Percentiles rank a stretch among this genome's conserved stretches.
Conservation (phyloP, 164 flowering plant species). For the Magnolia changhungtana region DNA sequence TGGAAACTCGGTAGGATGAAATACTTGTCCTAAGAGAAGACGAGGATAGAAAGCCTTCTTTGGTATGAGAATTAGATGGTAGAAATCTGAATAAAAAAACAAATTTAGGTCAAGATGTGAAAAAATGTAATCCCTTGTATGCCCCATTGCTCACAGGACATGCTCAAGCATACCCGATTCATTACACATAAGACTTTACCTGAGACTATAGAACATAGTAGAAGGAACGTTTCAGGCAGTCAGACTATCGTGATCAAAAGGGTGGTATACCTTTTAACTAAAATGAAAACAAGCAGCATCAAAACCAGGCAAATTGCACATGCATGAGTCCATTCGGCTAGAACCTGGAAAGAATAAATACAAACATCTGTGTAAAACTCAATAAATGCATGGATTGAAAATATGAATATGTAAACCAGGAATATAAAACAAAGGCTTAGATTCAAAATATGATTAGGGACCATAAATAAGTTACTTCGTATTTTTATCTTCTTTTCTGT, state of each 20-base stretch:
- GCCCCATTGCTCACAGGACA: conserved; percentile 4
- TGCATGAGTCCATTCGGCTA: conserved; percentile 56
- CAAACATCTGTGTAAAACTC: neutral
- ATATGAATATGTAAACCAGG: conserved; percentile 3
- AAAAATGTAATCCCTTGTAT: neutral
- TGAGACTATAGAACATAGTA: neutral
- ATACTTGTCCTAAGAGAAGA: conserved; percentile 40
- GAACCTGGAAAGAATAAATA: conserved; percentile 47
- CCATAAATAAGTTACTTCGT: too few relatives aligned
- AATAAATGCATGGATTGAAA: neutral
- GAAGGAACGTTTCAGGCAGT: neutral
- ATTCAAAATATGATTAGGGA: neutral
- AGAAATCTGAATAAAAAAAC: conserved; percentile 35
- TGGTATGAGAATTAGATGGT: conserved; percentile 17
- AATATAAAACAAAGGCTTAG: neutral
- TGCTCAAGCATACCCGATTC: conserved; percentile 1
- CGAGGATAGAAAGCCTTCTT: conserved; percentile 19
- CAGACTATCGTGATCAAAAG: neutral
- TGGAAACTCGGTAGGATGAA: conserved; percentile 68
- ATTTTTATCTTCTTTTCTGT: too few relatives aligned
- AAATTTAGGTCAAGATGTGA: conserved; percentile 3
- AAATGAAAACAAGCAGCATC: conserved; percentile 31
- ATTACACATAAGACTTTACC: neutral
- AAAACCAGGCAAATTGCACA: conserved; percentile 34
- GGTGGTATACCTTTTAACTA: conserved; percentile 44